Evolutionary conservation across 2,329 filamentous ascomycete genomes (phyloP).

Genomic region (Xylariaceae sp.): DNA sequence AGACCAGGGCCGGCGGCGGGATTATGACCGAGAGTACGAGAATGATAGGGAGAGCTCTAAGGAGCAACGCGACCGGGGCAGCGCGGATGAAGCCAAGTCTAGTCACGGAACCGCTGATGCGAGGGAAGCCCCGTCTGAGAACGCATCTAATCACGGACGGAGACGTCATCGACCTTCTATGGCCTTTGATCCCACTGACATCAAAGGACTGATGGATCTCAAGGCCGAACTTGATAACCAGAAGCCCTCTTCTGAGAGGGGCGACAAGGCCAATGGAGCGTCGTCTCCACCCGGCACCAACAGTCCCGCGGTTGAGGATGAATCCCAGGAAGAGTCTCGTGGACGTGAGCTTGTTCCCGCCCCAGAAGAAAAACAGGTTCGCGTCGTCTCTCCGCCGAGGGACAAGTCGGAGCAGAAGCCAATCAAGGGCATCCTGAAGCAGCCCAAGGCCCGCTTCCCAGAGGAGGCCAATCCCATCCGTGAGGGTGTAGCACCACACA

Average conservation of each 20-base stretch:
- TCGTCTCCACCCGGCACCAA: slow-evolving; percentile 11
- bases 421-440: slow-evolving; percentile 80
- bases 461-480: slow-evolving; percentile 78
- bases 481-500: slow-evolving; percentile 90
- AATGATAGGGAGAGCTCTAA: slow-evolving; percentile 10
- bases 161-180: slow-evolving; percentile 36
- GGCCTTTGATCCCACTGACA: slow-evolving; percentile 49
- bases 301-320: slow-evolving; percentile 14
- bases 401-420: slow-evolving; percentile 60
- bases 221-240: slow-evolving; percentile 42
- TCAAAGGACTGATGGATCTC: slow-evolving; percentile 43
- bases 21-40: slow-evolving; percentile 16
- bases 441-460: slow-evolving; percentile 75
- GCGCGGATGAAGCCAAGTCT: slow-evolving; percentile 34
- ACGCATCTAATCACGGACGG: slow-evolving; percentile 34
- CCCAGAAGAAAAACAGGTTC: slow-evolving; percentile 45
- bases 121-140: slow-evolving; percentile 39
- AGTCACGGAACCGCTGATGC: slow-evolving; percentile 25
- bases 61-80: slow-evolving; percentile 14
- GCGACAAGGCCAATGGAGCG: slow-evolving; percentile 16
- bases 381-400: slow-evolving; percentile 68
- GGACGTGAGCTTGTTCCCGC: slow-evolving; percentile 36
- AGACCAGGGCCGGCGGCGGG: slow-evolving; percentile 17
- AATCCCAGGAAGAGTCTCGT: slow-evolving; percentile 27
- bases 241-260: slow-evolving; percentile 25